Evolutionary conservation across 768 basidiomycete species (phyloP), one percentile per base, ranked within the genome.

Genomic region (Podaxis mareebaensis): DNA sequence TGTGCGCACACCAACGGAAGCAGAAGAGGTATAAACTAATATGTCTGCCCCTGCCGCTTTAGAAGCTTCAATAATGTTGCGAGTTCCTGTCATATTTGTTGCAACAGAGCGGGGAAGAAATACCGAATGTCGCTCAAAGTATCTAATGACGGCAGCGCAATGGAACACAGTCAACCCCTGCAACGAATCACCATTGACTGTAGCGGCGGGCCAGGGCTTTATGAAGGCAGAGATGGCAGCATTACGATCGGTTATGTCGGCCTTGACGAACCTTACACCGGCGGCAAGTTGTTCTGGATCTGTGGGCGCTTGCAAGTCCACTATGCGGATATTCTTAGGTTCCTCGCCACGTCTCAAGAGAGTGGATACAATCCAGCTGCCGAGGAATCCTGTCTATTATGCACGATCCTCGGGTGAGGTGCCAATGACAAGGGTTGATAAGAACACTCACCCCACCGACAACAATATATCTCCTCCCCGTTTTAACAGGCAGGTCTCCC

Each of bases 121-220:
- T 3, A 33, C 36, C n/a, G 54, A 38, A 13, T 56, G 54, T 8
- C 54, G 54, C 20, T 56, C 54, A 22, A 56, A 56, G 13, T 56
- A 56, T 24, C 54, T 56, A 20, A 56, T 38, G 3, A 39, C 36
- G 10, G 54, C 33, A 26, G 54, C 54, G 38, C 54, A 56, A 22
- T 56, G 54, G 36, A 56, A 56, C 10, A 56, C 54, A 39, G 54
- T 56, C 39, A 56, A 20, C 33, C 54, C 54, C 24, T 38, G 44
- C n/a, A 3, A 46, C 5, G 44, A 17, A 5, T 46, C 17, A 3
- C 44, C 44, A 46, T 46, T 20, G 20, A 0, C 20, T 20, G 20
- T 15, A 38, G 33, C 30, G 20, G 36, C 36, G 3, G 3, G 17
- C 54, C 54, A 56, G n/a, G 54, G 36, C 39, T 56, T 56, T 10